These are phyloP conservation scores for Tolypocladium amazonense DNA, from an alignment of 2,329 filamentous ascomycete genomes.

Conservation along the genomic window DNA sequence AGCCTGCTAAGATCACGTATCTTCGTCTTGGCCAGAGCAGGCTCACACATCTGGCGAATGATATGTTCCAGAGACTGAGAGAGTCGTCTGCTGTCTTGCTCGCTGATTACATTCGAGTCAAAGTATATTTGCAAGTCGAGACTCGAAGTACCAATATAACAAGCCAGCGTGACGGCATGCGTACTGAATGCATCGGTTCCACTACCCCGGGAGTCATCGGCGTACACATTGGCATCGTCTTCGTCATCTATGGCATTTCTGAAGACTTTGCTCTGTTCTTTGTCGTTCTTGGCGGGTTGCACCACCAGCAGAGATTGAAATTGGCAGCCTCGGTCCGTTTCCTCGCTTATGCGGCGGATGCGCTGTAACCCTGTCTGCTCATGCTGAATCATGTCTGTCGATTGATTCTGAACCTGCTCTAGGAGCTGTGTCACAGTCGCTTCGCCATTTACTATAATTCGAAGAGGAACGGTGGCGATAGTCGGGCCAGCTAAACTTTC, in stretches of 20 bases:
- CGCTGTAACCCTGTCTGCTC: not conserved
- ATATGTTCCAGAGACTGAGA: not conserved
- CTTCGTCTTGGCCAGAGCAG: not conserved
- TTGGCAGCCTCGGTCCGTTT: not conserved
- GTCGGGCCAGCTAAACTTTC: not conserved
- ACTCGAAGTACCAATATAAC: not conserved
- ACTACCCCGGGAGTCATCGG: not conserved
- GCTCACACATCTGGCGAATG: not conserved
- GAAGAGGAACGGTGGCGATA: not conserved
- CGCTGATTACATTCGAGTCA: not conserved
- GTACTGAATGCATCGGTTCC: not conserved
- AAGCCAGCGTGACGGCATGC: not conserved
- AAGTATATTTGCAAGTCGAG: not conserved
- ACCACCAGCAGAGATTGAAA: not conserved
- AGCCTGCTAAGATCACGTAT: not conserved
- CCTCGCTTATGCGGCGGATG: not conserved
- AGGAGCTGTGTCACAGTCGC: not conserved
- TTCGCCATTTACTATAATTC: not conserved
- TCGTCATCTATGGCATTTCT: not conserved
- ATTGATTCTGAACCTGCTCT: not conserved
- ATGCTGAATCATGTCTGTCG: not conserved
- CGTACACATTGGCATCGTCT: not conserved
- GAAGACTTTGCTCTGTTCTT: not conserved
- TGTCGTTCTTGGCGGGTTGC: not conserved
- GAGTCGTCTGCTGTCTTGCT: not conserved